Conservation (phyloP, 768 basidiomycete species). For the Calocera viscosa region DNA sequence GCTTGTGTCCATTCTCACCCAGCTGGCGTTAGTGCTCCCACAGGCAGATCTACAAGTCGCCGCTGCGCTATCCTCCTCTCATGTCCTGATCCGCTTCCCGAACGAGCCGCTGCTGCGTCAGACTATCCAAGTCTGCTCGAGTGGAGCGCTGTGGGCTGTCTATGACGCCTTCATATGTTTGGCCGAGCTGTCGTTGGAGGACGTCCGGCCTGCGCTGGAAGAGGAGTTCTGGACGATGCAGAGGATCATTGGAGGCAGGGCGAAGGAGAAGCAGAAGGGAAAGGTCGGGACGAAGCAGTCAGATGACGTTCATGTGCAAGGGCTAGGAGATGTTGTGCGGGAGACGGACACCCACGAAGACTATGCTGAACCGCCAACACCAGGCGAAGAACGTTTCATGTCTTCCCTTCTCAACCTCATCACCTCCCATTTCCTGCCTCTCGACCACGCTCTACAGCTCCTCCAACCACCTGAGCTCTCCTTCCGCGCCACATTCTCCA, state of each 20-base stretch:
- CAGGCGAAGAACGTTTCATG: background rate
- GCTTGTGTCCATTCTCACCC: background rate
- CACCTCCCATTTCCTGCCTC: background rate
- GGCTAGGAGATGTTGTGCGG: no score
- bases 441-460: background rate
- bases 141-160: background rate
- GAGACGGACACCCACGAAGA: no score
- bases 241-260: background rate
- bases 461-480: background rate
- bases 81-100: constrained; percentile 1
- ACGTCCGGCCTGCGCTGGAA: background rate
- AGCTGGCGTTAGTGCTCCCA: background rate
- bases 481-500: background rate
- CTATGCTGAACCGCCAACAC: background rate
- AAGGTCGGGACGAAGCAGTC: no score
- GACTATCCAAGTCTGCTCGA: background rate
- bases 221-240: background rate
- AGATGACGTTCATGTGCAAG: no score
- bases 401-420: background rate
- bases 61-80: background rate
- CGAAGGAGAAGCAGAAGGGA: no score
- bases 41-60: background rate
- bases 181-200: background rate
- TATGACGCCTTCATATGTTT: background rate
- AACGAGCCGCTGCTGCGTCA: background rate